Conservation (phyloP, 2,329 filamentous ascomycete species). For the Xylariaceae sp. region DNA sequence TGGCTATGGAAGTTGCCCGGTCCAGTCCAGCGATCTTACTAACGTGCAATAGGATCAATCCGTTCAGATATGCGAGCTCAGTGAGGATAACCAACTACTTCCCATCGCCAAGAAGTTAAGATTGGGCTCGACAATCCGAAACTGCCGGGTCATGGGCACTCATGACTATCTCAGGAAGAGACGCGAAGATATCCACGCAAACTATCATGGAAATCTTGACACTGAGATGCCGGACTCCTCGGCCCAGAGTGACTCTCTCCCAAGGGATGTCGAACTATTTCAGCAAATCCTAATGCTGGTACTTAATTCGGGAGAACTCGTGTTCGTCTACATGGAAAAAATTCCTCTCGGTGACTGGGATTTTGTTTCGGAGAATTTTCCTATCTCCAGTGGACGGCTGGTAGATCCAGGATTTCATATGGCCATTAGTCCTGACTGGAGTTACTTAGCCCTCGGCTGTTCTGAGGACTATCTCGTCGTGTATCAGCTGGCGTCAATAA, state of each 20-base stretch:
- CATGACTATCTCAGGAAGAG: constrained; percentile 36
- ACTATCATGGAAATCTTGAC: constrained; percentile 31
- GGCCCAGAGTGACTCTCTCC: constrained; percentile 13
- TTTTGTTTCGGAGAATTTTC: constrained; percentile 57
- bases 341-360: constrained; percentile 42
- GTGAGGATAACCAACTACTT: constrained; percentile 62
- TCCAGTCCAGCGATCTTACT: neutral
- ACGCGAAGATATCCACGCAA: constrained; percentile 18
- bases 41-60: constrained; percentile 57
- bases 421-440: constrained; percentile 71
- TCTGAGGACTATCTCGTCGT: constrained; percentile 66
- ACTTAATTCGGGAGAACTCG: constrained; percentile 64
- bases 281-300: constrained; percentile 78
- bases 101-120: constrained; percentile 73
- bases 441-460: constrained; percentile 63
- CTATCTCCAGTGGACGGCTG: constrained; percentile 51
- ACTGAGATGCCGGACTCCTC: constrained; percentile 33
- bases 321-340: constrained; percentile 67
- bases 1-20: neutral
- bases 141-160: constrained; percentile 68
- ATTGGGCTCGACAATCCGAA: constrained; percentile 72
- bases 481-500: constrained; percentile 60
- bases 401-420: constrained; percentile 60
- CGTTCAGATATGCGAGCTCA: constrained; percentile 74
- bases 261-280: constrained; percentile 39